Evolutionary conservation across 805 yeast genomes (phyloP), one percentile per base, ranked within the genome.

Genomic region (Nakazawaea anatomiae): DNA sequence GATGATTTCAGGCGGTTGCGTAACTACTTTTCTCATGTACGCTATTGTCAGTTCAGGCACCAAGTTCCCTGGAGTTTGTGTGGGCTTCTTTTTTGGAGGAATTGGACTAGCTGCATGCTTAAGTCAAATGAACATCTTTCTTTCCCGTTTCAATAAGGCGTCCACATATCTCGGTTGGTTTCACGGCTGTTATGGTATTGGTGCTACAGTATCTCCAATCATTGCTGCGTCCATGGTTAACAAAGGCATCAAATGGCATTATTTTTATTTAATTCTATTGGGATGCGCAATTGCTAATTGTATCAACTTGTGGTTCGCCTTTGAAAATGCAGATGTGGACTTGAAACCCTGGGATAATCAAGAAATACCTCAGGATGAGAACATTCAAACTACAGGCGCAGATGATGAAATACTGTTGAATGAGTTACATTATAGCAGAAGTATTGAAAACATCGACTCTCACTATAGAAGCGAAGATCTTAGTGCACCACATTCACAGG

Each of bases 141-240:
- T 80, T 18, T 66, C 81, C 4, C 63, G 73, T 51, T 64, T 83
- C 38, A 72, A 72, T 28, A 78, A 80, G 52, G 74, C 80, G 46
- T 80, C 85, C 44, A 77, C 75, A 48, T 70, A 78, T 52, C 71
- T 85, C 65, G 87, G 91, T 1, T 63, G 72, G 29, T 69, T 78
- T 52, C 94, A 87, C 66, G 91, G 88, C 1, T 60, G 72, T 11
- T 87, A 85, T 63, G 95, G 95, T 1, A 57, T 80, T 3, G 90
- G 91, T 2, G 88, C 90, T 1, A 81, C 87, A 44, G 55, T 82
- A 1, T 75, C 89, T 2, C 91, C 95, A 2, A 74, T 87, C 18
- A 61, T 82, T 32, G 83, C 85, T 3, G 79, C 88, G 0, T 65
- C 74, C 0, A 70, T 83, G 74, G 73, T 79, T 14, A 68, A 73